Percentiles rank a stretch among this genome's conserved stretches.
phyloP scores from a whole-genome alignment of 1,284 basidiomycete genomes.

The Neonothopanus nambi region DNA sequence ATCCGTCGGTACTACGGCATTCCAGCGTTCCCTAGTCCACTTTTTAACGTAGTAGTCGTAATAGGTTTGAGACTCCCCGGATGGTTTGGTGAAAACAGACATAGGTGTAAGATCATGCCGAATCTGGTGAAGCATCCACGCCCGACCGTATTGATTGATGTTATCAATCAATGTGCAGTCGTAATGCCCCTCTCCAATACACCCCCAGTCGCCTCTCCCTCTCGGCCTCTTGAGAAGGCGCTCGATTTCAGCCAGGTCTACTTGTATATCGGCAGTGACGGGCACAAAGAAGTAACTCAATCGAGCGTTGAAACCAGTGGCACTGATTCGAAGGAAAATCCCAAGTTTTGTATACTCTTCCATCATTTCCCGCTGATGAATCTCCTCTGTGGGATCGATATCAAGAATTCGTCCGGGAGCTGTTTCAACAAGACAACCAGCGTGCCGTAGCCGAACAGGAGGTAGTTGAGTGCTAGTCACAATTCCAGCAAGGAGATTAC shows the following conservation, averaged over 20 bases:
- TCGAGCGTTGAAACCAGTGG: constrained; percentile 48
- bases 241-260: constrained; percentile 60
- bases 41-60: constrained; percentile 56
- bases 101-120: constrained; percentile 64
- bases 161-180: constrained; percentile 54
- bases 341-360: constrained; percentile 62
- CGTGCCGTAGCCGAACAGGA: constrained; percentile 41
- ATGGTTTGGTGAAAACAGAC: constrained; percentile 51
- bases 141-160: constrained; percentile 53
- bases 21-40: constrained; percentile 50
- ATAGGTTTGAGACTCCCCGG: constrained; percentile 52
- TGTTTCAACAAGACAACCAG: constrained; percentile 36
- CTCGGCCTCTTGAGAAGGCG: constrained; percentile 46
- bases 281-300: constrained; percentile 66
- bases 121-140: constrained; percentile 54
- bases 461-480: constrained; percentile 61
- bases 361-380: constrained; percentile 48
- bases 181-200: constrained; percentile 46
- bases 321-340: constrained; percentile 64
- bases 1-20: constrained; percentile 45
- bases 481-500: constrained; percentile 50
- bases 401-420: constrained; percentile 38
- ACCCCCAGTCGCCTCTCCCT: constrained; percentile 56
- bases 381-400: constrained; percentile 37
- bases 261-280: constrained; percentile 43